Evolutionary conservation across 2,329 filamentous ascomycete genomes (phyloP), one percentile per base, ranked within the genome.

Genomic region (Aspergillus pseudoviridinutans): DNA sequence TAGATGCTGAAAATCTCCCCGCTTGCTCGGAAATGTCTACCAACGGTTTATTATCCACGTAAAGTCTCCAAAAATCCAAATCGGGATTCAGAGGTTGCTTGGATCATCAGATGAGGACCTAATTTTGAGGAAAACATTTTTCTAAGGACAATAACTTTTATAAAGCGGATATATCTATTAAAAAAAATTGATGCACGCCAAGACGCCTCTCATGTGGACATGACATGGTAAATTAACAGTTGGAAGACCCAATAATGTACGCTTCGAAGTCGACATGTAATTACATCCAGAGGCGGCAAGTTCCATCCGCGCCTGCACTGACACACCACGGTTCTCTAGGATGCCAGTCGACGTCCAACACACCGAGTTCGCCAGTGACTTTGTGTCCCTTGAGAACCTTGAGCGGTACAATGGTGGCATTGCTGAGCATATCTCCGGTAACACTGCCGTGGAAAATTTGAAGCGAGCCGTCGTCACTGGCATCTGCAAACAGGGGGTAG

Each of bases 401-500:
- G 61, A 99, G 83, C 8, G 94, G 94, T 53, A 97, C 94, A 69
- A 99, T 96, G 14, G 89, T 95, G 6, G 94, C 92, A 70, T 96
- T 96, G 79, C 96, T 92, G 85, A 99, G 91, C 72, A 96, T 81
- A 73, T 99, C 94, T 60, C 87, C 91, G 29, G 95, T 92, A 28
- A 97, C 93, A 76, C 93, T 96, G 56, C 92, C 93, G 73, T 97
- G 93, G 85, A 97, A 97, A 54, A 99, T 90, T 74, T 99, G 94
- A 64, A 97, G 78, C 22, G 88, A 91, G 28, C 94, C 94, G 73
- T 99, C 94, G 72, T 99, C 95, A 73, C 90, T 94, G 22, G 91
- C 92, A 72, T 97, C 93, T 0, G 92, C 94, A 69, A 99, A 97
- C 38, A 99, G 82, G 20, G 94, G 92, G 60, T 87, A 84, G 8